Base-by-base conservation (phyloP, 805 yeast species). In the Candida tammaniensis region DNA sequence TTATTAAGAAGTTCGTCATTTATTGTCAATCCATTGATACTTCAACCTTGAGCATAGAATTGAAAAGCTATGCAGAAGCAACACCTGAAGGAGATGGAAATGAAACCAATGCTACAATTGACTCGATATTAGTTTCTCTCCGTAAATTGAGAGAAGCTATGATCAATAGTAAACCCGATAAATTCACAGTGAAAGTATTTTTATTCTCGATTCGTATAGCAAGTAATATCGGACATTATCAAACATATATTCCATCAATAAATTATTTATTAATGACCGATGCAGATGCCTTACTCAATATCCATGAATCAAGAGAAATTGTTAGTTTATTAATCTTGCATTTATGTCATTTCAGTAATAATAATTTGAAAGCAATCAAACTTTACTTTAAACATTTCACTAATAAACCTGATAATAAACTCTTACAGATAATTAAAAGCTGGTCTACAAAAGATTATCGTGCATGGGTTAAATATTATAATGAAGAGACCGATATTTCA, bases 71-170 rank as follows among this genome's bases (percentile, higher is more conserved):
- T 21, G 18, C 27, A 3, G 24, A 22, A 6, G n/a, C n/a, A n/a
- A n/a, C n/a, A n/a, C n/a, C n/a, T n/a, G 37, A 28, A 2, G 18
- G 21, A 9, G 31, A 33, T 27, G 21, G 27, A 21, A 4, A 10
- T 21, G 31, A 33, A 7, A 18, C 28, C 18, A 19, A 20, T 13
- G 20, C 29, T 3, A 33, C 52, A 1, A 46, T 55, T 22, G 63
- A 59, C 23, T 40, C 53, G 7, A 54, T 61, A 1, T 47, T 65
- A 17, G 21, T 40, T 2, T 55, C 60, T 9, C 47, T 67, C 18
- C 51, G 85, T 24, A 77, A 76, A 38, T 56, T 80, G 12, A 49
- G 86, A 27, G 85, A 80, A 47, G 74, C 82, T 7, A 47, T 78
- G 21, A 49, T 80, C 13, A 48, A 59, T n/a, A 35, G 51, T 4